phyloP scores from a whole-genome alignment of 805 yeast species.

The Hanseniaspora singularis region DNA sequence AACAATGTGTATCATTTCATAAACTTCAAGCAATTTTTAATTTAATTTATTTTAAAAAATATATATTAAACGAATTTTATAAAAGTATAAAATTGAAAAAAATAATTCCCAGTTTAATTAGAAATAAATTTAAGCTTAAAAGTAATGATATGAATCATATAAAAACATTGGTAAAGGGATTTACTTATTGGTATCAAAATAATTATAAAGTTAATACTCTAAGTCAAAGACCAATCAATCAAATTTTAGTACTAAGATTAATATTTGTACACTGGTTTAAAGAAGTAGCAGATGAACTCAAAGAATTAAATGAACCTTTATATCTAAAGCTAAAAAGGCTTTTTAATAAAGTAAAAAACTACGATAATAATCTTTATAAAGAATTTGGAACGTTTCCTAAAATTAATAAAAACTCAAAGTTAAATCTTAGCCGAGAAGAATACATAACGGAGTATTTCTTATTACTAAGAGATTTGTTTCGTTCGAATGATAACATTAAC shows the following conservation, averaged over 20 bases:
- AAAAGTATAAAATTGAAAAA: slow-evolving; percentile 16
- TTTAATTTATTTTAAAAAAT: slow-evolving; percentile 15
- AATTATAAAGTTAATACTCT: slow-evolving; percentile 22
- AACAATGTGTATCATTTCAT: slow-evolving; percentile 19
- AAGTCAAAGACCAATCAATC: slow-evolving; percentile 23
- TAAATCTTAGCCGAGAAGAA: neutral
- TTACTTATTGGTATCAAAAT: slow-evolving; percentile 23
- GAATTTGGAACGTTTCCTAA: neutral
- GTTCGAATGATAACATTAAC: neutral
- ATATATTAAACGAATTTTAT: slow-evolving; percentile 20
- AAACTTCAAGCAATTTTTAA: slow-evolving; percentile 21
- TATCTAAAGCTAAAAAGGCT: neutral
- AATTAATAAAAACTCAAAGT: neutral
- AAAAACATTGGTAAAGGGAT: slow-evolving; percentile 21
- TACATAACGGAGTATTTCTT: slow-evolving; percentile 2
- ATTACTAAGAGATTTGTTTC: neutral
- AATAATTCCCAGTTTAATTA: slow-evolving; percentile 23
- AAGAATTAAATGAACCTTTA: neutral
- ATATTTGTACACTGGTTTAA: neutral
- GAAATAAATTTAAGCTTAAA: slow-evolving; percentile 19
- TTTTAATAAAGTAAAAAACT: slow-evolving; percentile 15
- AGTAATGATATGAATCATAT: slow-evolving; percentile 7
- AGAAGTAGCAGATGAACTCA: neutral
- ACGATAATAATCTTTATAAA: slow-evolving; percentile 19
- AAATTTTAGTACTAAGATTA: slow-evolving; percentile 16